A percentile compares a stretch with the other conserved stretches of the same genome.
These are phyloP conservation scores for Lumnitzera littorea DNA, from an alignment of 345 rosid genomes.

Conservation along the genomic window DNA sequence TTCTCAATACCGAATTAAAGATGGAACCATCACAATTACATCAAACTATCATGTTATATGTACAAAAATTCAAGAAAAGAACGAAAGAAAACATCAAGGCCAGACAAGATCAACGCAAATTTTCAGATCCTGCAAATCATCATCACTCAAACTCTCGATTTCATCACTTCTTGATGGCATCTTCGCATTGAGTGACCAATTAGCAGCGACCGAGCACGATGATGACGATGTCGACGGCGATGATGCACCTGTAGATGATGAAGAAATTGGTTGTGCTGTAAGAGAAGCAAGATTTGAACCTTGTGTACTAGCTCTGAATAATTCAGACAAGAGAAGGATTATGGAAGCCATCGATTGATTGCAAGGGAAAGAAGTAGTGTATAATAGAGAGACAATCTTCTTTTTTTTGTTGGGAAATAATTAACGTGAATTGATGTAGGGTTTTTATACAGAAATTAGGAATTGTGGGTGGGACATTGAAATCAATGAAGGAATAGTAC, in stretches of 20 bases:
- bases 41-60: not conserved
- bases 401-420: too few relatives aligned
- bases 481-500: too few relatives aligned
- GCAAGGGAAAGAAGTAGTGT: too few relatives aligned
- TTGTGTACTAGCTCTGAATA: not conserved
- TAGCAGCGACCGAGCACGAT: not conserved
- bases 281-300: slow-evolving; percentile 2
- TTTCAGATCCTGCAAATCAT: slow-evolving; percentile 5
- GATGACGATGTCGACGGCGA: not conserved
- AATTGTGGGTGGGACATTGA: too few relatives aligned
- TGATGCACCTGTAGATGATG: not conserved
- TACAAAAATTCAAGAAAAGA: not conserved
- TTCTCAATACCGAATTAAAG: not conserved
- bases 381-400: too few relatives aligned
- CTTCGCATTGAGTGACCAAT: not conserved
- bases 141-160: not conserved
- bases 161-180: not conserved
- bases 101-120: slow-evolving; percentile 13
- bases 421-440: too few relatives aligned
- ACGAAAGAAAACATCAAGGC: not conserved
- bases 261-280: not conserved
- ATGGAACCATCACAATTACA: not conserved
- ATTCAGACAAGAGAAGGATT: slow-evolving; percentile 13
- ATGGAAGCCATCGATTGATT: slow-evolving; percentile 7
- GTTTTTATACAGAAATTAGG: too few relatives aligned